A percentile compares a stretch with the other conserved stretches of the same genome.
Evolutionary conservation across 2,329 filamentous ascomycete species (phyloP).

Genomic region (Botrytis aclada): DNA sequence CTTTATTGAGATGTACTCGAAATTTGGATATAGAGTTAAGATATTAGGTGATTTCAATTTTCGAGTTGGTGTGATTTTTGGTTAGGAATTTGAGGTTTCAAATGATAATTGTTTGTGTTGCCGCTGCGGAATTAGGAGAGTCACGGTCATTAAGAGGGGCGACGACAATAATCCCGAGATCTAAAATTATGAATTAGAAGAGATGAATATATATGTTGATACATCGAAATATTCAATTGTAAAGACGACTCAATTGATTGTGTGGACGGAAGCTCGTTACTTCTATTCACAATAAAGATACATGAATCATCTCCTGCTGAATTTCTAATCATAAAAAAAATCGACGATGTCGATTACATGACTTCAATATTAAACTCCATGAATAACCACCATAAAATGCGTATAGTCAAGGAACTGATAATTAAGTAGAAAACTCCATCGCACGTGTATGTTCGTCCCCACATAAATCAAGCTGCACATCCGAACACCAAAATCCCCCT

Average conservation of each 20-base stretch:
- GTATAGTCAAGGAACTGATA: neutral
- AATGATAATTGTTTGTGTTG: neutral
- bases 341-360: neutral
- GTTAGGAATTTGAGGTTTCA: accelerated
- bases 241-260: neutral
- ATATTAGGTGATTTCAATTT: neutral
- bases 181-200: neutral
- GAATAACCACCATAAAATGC: neutral
- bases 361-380: neutral
- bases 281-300: neutral
- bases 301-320: too few species aligned
- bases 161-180: neutral
- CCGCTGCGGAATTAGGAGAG: neutral
- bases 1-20: too few species aligned
- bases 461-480: neutral
- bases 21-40: neutral
- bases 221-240: too few species aligned
- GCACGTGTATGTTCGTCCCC: neutral
- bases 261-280: neutral
- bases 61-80: neutral
- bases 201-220: neutral
- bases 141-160: neutral
- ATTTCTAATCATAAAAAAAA: too few species aligned
- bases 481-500: neutral
- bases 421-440: neutral